Evolutionary conservation across 78 protist genomes (phyloP), one percentile per base, ranked within the genome.

Genomic region (Chrysochromulina tobinii): DNA sequence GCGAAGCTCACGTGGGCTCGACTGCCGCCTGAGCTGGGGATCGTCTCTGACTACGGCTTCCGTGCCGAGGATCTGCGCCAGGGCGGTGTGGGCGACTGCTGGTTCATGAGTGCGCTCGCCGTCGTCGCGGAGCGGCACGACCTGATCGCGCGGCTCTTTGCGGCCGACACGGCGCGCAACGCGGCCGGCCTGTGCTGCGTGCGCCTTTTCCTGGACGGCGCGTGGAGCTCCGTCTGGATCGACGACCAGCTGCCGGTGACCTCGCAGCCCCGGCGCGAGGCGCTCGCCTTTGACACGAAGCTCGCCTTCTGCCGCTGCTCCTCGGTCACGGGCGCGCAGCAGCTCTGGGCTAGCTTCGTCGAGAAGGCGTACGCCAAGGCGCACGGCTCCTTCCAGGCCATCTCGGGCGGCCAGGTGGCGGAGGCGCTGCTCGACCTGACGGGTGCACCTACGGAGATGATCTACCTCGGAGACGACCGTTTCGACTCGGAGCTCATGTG

Each of bases 81-180:
- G 92, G 92, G 92, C 73, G 87, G 87, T 48, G 77, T 89, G 6
- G 87, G 87, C 66, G 92, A 89, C 87, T 89, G 92, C 92, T 89
- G 92, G 92, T 89, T 89, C 87, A 53, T 89, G 87, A 21, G 48
- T 0, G 87, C 87, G 23, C 61, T 79, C 51, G 61, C 87, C 21
- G 87, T 79, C 20, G 64, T 79, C 6, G 87, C 87, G 21, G 72
- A 83, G 84, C 91, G 91, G 54, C 91, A 88, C 83, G 91, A 88
- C 83, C 84, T 88, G 23, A 55, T 88, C 14, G 85, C 64, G 21
- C 2, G 25, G 68, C 69, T 88, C 91, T 88, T 88, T 84, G 12
- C 83, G 25, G 83, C 18, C 53, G 69, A 88, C 84, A 88, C 91
- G 25, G 91, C 81, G 54, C 58, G 61, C 84, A 7, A n/a, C 57